Percentiles rank a stretch among this genome's conserved stretches.
phyloP scores from a whole-genome alignment of 495 filamentous ascomycete species.

The Aspergillus sclerotiicarbonarius region DNA sequence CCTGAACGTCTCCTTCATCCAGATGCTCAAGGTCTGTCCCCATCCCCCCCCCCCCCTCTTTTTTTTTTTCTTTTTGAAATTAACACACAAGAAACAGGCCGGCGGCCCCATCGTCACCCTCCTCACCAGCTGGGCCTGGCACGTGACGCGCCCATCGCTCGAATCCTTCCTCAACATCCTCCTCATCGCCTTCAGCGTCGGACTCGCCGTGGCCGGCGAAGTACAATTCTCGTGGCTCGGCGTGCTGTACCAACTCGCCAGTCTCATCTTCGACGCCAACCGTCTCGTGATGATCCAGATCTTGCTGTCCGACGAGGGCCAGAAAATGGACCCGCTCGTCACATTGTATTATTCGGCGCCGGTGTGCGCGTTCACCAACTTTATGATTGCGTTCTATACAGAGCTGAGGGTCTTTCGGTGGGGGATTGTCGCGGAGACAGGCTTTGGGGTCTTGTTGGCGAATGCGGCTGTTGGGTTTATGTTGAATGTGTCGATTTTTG shows the following conservation, averaged over 20 bases:
- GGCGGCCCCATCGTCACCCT: slow-evolving; percentile 68
- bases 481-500: slow-evolving; percentile 74
- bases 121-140: slow-evolving; percentile 62
- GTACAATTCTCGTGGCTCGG: slow-evolving; percentile 69
- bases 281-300: slow-evolving; percentile 77
- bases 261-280: slow-evolving; percentile 71
- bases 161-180: slow-evolving; percentile 64
- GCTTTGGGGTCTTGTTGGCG: slow-evolving; percentile 53
- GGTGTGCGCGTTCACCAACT: slow-evolving; percentile 73
- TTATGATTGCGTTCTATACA: slow-evolving; percentile 57
- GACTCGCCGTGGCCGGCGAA: slow-evolving; percentile 72
- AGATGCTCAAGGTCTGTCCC: slow-evolving; percentile 70
- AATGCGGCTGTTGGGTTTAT: slow-evolving; percentile 76
- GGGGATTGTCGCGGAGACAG: slow-evolving; percentile 54
- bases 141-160: slow-evolving; percentile 58
- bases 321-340: slow-evolving; percentile 81
- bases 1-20: slow-evolving; percentile 74
- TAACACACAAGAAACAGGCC: slow-evolving; percentile 42
- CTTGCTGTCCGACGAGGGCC: slow-evolving; percentile 63
- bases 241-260: slow-evolving; percentile 67
- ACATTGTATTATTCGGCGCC: slow-evolving; percentile 85
- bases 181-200: slow-evolving; percentile 71
- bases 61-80: too few relatives aligned
- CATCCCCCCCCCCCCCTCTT: neutral
- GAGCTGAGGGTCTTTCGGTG: slow-evolving; percentile 56